Conservation (phyloP, 2,329 filamentous ascomycete species). For the Sclerotinia sclerotiorum region DNA sequence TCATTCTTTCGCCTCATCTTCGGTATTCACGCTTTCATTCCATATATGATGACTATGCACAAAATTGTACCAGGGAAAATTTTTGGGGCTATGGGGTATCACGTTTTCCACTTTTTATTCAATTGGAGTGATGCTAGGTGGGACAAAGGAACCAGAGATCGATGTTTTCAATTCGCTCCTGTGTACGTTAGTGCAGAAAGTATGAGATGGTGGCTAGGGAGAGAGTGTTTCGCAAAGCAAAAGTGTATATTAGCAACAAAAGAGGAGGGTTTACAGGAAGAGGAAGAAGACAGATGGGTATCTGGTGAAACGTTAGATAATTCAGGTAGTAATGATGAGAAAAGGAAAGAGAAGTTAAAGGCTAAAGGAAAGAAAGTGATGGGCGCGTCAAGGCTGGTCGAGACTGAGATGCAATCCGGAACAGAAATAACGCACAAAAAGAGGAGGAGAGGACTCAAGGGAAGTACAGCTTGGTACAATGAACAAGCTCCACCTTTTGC, state of each 20-base stretch:
- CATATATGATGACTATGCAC: conserved; percentile 88
- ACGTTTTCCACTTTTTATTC: conserved; percentile 87
- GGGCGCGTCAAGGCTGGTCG: conserved; percentile 10
- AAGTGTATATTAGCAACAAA: conserved; percentile 83
- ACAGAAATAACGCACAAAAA: conserved; percentile 34
- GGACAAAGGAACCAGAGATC: conserved; percentile 75
- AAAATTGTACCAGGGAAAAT: conserved; percentile 59
- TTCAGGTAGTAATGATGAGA: background rate
- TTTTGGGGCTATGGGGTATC: conserved; percentile 83
- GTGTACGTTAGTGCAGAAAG: conserved; percentile 87
- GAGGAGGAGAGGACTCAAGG: conserved; percentile 42
- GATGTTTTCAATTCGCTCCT: conserved; percentile 90
- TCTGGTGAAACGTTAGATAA: conserved; percentile 27
- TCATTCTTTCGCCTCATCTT: conserved; percentile 77
- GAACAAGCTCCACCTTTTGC: conserved; percentile 77
- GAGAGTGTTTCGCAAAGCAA: conserved; percentile 80
- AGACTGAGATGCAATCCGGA: conserved; percentile 39
- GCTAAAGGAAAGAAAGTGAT: background rate
- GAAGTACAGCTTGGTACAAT: conserved; percentile 76
- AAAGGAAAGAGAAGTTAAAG: background rate
- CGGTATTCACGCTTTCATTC: conserved; percentile 91
- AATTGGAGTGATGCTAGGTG: conserved; percentile 82
- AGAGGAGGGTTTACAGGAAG: conserved; percentile 65
- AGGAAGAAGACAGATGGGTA: conserved; percentile 46
- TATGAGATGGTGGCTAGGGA: conserved; percentile 94